A percentile compares a stretch with the other conserved stretches of the same genome.
phyloP scores from a whole-genome alignment of 139 green algal genomes.

The Chlorokybus atmophyticus region DNA sequence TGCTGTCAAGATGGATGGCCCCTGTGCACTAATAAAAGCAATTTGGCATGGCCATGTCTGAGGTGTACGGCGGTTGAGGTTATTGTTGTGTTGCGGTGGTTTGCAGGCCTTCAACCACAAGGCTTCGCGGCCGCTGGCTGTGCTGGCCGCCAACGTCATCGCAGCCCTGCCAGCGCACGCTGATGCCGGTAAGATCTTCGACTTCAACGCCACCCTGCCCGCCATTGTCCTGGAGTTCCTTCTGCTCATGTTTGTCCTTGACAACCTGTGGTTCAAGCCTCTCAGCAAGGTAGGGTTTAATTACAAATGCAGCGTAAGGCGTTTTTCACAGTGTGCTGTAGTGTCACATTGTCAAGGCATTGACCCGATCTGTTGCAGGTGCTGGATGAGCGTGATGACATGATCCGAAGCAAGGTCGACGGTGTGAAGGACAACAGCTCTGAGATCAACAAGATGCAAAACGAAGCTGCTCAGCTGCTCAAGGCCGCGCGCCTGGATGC shows the following conservation, averaged over 20 bases:
- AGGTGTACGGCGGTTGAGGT: no score
- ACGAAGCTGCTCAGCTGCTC: conserved; percentile 30
- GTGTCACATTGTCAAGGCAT: neutral
- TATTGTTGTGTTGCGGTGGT: no score
- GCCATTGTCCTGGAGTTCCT: conserved; percentile 40
- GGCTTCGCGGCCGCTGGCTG: conserved; percentile 10
- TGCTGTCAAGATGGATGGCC: no score
- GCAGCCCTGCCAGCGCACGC: conserved; percentile 17
- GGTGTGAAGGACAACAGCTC: conserved; percentile 35
- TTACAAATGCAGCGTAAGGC: neutral
- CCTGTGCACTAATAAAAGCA: no score
- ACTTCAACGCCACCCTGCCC: conserved; percentile 46
- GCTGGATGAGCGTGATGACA: conserved; percentile 38
- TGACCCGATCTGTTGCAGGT: conserved; percentile 6
- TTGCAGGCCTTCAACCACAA: no score
- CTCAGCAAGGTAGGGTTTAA: conserved; percentile 21
- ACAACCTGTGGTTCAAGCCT: conserved; percentile 42
- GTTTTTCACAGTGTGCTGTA: neutral
- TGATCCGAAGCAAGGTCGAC: conserved; percentile 31
- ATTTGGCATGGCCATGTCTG: no score
- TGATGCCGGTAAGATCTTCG: conserved; percentile 42
- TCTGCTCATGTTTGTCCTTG: conserved; percentile 38
- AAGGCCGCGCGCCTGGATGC: conserved; percentile 27
- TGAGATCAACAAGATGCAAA: conserved; percentile 31
- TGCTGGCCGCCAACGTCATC: conserved; percentile 17